Base-by-base conservation (phyloP, 2,329 filamentous ascomycete species). In the Sporothrix brunneoviolacea region DNA sequence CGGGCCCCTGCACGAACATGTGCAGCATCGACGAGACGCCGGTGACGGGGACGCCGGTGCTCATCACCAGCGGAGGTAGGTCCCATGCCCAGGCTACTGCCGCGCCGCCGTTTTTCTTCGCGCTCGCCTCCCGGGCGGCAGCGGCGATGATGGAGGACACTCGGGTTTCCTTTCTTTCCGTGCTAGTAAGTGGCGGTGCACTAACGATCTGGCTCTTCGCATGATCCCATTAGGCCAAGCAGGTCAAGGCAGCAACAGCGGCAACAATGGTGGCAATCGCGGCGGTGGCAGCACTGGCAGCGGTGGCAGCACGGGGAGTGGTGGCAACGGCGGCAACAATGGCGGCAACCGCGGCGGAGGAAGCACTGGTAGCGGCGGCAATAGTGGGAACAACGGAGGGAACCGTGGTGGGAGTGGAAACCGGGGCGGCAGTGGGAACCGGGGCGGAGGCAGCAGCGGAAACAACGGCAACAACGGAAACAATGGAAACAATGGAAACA, bases 1-100 rank as follows among this genome's bases (percentile, higher is more conserved):
- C 52, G 4, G 54, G 55, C 22, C 36, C 52, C 2, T 69, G 67
- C 48, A 59, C 48, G 32, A 66, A 64, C 36, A 60, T 68, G 28
- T 69, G 67, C 58, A 68, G 65, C 51, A 68, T 69, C 36, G 67
- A 69, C 54, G 62, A 68, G 52, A 67, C 65, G 13, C 59, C 56
- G 18, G 61, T 60, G 50, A 50, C 61, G 5, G 65, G 66, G n/a
- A 66, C 62, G n/a, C 66, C 66, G 3, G 66, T 66, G 19, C 54
- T 68, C 45, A 59, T 68, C 10, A 24, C 43, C n/a, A 40, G 27
- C 21, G 47, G 51, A 53, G 51, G 51, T 53, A 53, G 18, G 51
- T 30, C 36, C 19, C 15, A 7, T n/a, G n/a, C n/a, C n/a, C n/a
- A n/a, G n/a, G n/a, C n/a, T n/a, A n/a, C n/a, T n/a, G n/a, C n/a